Conservation (phyloP, 805 yeast species). For the Kurtzmaniella cleridarum region DNA sequence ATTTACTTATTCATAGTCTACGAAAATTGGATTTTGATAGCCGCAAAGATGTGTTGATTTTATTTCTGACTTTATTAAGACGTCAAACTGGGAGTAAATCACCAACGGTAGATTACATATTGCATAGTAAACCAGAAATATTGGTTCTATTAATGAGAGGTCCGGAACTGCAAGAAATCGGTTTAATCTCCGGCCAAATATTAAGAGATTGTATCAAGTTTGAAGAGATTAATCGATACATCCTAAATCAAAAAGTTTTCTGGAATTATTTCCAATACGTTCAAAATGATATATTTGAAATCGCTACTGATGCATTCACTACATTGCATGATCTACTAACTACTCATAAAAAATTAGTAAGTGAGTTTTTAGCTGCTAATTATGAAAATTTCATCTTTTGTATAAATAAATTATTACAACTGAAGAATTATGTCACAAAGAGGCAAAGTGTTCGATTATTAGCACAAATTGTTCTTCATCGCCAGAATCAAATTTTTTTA, state of each 20-base stretch:
- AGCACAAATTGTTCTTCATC: constrained; percentile 63
- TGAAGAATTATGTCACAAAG: constrained; percentile 84
- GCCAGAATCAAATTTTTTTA: constrained; percentile 69
- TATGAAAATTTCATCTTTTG: constrained; percentile 51
- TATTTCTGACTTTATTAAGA: constrained; percentile 73
- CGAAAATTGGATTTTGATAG: constrained; percentile 81
- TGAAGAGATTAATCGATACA: constrained; percentile 59
- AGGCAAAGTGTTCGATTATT: constrained; percentile 81
- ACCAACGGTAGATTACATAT: constrained; percentile 83
- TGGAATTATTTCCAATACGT: constrained; percentile 85
- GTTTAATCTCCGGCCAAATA: constrained; percentile 70
- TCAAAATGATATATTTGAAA: constrained; percentile 73
- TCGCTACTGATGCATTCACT: constrained; percentile 83
- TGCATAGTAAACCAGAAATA: constrained; percentile 56
- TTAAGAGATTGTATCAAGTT: constrained; percentile 79
- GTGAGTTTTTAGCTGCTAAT: constrained; percentile 62
- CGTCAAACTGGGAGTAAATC: constrained; percentile 70
- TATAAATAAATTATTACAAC: constrained; percentile 67
- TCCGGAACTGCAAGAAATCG: constrained; percentile 70
- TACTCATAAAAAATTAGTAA: constrained; percentile 59
- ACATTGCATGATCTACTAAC: constrained; percentile 69
- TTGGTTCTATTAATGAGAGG: constrained; percentile 58
- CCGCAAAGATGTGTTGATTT: constrained; percentile 69
- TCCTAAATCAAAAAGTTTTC: constrained; percentile 54
- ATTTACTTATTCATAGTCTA: constrained; percentile 53